Conservation (phyloP, 768 basidiomycete species). For the Lentinus brumalis region DNA sequence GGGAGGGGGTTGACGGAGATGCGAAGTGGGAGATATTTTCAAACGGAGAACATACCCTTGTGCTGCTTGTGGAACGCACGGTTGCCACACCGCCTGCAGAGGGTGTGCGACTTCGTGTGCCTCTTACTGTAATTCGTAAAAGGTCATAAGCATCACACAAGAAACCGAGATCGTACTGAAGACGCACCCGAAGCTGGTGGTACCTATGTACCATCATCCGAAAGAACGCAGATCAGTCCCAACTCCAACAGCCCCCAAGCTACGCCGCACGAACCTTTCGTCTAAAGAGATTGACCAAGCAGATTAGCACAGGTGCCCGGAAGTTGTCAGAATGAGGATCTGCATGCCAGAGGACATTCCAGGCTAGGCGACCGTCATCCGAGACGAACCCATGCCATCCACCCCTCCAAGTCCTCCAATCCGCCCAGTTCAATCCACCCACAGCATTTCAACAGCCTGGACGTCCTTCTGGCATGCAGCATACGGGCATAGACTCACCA, state of each 20-base stretch:
- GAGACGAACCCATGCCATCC: conserved; percentile 32
- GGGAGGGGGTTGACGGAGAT: neutral
- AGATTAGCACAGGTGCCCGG: conserved; percentile 23
- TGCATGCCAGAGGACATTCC: conserved; percentile 14
- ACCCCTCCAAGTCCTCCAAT: conserved; percentile 28
- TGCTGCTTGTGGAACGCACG: conserved; percentile 98
- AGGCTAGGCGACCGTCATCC: conserved; percentile 36
- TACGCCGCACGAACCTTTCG: conserved; percentile 71
- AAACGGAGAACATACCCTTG: conserved; percentile 66
- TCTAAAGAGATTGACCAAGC: conserved; percentile 46
- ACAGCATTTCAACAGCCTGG: conserved; percentile 1
- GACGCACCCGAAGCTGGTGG: conserved; percentile 92
- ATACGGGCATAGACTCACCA: conserved; percentile 44
- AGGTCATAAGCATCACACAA: conserved; percentile 4
- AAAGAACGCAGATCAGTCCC: conserved; percentile 22
- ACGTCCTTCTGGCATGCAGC: conserved; percentile 16
- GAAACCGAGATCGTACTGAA: neutral
- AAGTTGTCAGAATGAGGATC: conserved; percentile 1
- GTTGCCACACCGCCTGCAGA: conserved; percentile 96
- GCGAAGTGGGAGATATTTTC: neutral
- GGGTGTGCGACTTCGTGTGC: conserved; percentile 95
- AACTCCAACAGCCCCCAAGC: conserved; percentile 6
- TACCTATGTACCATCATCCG: conserved; percentile 56
- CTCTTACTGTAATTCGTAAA: conserved; percentile 67
- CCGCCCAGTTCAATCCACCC: conserved; percentile 23